Base-by-base conservation (phyloP, 2,329 filamentous ascomycete genomes). In the Neoascochyta sp. region DNA sequence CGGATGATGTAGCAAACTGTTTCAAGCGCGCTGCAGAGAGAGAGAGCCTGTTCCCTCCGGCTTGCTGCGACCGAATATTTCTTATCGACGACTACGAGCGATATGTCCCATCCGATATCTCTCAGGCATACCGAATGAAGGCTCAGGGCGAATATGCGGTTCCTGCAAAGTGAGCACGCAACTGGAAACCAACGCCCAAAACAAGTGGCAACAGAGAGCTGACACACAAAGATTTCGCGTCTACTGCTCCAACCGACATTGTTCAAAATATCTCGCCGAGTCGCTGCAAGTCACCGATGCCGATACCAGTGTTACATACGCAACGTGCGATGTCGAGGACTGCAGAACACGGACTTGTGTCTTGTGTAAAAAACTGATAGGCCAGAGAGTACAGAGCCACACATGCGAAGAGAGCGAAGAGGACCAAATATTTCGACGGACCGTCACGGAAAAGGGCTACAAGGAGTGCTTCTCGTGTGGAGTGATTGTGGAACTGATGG, bases 81-180 rank as follows among this genome's bases (percentile, higher is more conserved):
- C 16, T 48, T 5, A 40, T 57, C 9, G 39, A 44, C 3, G 34
- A 50, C 1, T 60, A 42, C 16, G 43, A 49, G 21, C 29, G 45
- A 5, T 23, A 47, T 18, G 20, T 60, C 1, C 42, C 47, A 0
- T 45, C 40, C 9, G 45, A 54, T 4, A 25, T 49, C 1, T 28
- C 36, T 4, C 46, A 38, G 36, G 43, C 41, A 2, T 61, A 43
- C 19, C 38, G 43, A 22, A 24, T 34, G 5, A 60, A 58, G 22
- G 48, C 50, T 34, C 34, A 45, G 16, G 50, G 50, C 16, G 57
- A 61, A 29, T 59, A 59, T 25, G 41, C 46, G 5, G 36, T 56
- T 3, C 24, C 49, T 9, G 36, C 45, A 16, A 54, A 49, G 56
- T 58, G 46, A 31, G 51, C 46, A 7, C 3, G 3, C 5, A 3